These are phyloP conservation scores for Rhynchosporium agropyri DNA, from an alignment of 2,329 filamentous ascomycete genomes.

Conservation along the genomic window DNA sequence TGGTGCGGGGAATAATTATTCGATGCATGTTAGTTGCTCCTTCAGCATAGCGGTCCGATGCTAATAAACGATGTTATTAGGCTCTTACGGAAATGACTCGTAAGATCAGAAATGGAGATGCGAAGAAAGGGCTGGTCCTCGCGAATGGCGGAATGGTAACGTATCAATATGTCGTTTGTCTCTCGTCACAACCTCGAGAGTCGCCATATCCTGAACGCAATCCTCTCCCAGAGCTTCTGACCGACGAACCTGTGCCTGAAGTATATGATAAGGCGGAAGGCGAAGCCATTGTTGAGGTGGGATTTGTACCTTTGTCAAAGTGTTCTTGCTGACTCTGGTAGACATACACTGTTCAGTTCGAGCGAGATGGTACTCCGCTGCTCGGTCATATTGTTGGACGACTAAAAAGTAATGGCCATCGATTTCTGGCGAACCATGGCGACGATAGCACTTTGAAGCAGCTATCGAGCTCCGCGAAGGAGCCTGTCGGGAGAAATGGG, in stretches of 20 bases:
- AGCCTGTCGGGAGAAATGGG: constrained; percentile 53
- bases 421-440: constrained; percentile 60
- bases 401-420: constrained; percentile 48
- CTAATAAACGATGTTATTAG: constrained; percentile 30
- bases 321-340: constrained; percentile 37
- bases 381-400: constrained; percentile 56
- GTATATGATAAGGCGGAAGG: constrained; percentile 51
- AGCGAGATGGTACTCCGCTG: constrained; percentile 51
- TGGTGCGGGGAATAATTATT: constrained; percentile 72
- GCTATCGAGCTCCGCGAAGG: constrained; percentile 47
- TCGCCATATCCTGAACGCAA: constrained; percentile 51
- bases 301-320: constrained; percentile 22
- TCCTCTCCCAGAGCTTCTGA: constrained; percentile 49
- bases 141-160: constrained; percentile 69
- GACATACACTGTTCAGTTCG: constrained; percentile 64
- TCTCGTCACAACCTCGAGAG: constrained; percentile 52
- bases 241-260: constrained; percentile 46
- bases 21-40: constrained; percentile 58
- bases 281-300: constrained; percentile 56
- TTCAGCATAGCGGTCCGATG: background rate
- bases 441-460: constrained; percentile 52
- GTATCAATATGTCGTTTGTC: constrained; percentile 63
- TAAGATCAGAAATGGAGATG: constrained; percentile 51
- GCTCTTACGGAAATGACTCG: constrained; percentile 59
- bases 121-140: constrained; percentile 58